Percentiles rank a stretch among this genome's conserved stretches.
These are phyloP conservation scores for Aspergillus luchuensis DNA, from an alignment of 2,329 filamentous ascomycete species.

Conservation along the genomic window DNA sequence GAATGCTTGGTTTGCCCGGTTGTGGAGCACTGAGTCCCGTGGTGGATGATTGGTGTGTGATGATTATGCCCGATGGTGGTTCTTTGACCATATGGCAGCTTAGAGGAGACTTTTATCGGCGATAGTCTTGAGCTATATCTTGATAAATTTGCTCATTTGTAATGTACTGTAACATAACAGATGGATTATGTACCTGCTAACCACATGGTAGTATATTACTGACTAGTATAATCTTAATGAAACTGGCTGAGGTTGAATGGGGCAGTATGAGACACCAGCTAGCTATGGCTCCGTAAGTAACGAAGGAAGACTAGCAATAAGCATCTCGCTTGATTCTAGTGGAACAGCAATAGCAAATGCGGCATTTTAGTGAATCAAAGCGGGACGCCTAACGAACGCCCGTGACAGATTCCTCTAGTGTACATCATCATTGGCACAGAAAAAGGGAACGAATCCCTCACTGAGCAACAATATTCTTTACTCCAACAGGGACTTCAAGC, in stretches of 20 bases:
- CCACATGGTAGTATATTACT: not conserved
- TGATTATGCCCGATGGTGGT: not conserved
- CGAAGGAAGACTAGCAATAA: too few relatives aligned
- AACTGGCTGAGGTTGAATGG: too few relatives aligned
- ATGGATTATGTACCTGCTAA: not conserved
- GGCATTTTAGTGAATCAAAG: too few relatives aligned
- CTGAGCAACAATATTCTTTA: too few relatives aligned
- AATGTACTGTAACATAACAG: not conserved
- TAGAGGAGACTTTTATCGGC: not conserved
- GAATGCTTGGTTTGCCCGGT: not conserved
- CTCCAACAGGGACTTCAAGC: fast-evolving
- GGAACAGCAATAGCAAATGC: too few relatives aligned
- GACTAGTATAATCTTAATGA: too few relatives aligned
- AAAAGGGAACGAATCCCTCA: too few relatives aligned
- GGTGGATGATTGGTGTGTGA: not conserved
- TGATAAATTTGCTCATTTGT: not conserved
- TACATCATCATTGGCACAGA: too few relatives aligned
- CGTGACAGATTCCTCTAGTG: too few relatives aligned
- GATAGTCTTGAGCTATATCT: not conserved
- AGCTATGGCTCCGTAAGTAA: too few relatives aligned
- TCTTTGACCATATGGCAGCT: not conserved
- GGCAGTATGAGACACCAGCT: not conserved
- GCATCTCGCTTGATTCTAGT: too few relatives aligned
- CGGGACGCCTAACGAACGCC: too few relatives aligned
- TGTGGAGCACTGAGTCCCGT: not conserved